These are phyloP conservation scores for Podospora conica DNA, from an alignment of 495 filamentous ascomycete genomes.

Conservation along the genomic window DNA sequence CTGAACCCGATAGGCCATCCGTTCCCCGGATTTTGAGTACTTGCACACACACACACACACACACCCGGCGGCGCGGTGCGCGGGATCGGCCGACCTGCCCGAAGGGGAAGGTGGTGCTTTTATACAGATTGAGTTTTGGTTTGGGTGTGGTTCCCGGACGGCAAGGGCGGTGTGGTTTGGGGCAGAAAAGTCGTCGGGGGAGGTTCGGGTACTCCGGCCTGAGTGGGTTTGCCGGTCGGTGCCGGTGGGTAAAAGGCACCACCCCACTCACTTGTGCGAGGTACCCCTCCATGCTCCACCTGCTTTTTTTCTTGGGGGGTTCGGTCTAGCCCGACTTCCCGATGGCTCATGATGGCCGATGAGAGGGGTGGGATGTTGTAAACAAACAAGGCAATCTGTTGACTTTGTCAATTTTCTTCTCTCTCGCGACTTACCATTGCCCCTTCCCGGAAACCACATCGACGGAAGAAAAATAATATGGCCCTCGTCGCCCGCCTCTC, in stretches of 20 bases:
- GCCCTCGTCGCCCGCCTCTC: conserved; percentile 40
- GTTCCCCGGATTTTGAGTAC: not conserved
- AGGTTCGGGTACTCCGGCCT: too few relatives aligned
- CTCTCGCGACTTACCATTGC: not conserved
- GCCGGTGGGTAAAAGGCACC: too few relatives aligned
- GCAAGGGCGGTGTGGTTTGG: not conserved
- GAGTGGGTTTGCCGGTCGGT: too few relatives aligned
- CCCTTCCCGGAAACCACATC: not conserved
- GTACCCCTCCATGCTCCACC: not conserved
- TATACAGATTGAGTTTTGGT: not conserved
- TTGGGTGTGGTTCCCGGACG: not conserved
- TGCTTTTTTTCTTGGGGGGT: not conserved
- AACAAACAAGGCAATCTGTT: not conserved
- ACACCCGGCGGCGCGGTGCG: not conserved
- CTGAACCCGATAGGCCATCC: not conserved
- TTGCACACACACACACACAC: not conserved
- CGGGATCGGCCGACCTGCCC: not conserved
- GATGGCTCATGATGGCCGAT: not conserved
- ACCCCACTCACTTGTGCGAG: too few relatives aligned
- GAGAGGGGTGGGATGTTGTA: not conserved
- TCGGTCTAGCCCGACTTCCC: not conserved
- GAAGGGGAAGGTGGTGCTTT: not conserved
- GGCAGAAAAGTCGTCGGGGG: too few relatives aligned
- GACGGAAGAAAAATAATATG: conserved; percentile 17
- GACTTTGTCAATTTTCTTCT: not conserved